These are phyloP conservation scores for Salvia sclarea DNA, from an alignment of 305 asterid species.

Conservation along the genomic window DNA sequence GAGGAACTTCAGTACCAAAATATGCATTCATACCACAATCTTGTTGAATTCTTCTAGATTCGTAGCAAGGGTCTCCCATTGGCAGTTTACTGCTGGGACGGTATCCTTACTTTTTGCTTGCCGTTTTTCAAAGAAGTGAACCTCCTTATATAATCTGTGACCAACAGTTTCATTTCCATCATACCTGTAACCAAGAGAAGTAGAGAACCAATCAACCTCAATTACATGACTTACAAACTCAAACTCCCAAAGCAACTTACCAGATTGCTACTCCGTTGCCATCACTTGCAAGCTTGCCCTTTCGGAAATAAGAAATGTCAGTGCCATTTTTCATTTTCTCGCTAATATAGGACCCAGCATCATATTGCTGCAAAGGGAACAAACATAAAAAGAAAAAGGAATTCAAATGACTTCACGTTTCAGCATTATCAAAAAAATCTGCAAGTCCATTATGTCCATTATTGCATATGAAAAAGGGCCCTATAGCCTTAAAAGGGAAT, in stretches of 20 bases:
- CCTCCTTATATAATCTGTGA: slow-evolving; percentile 83
- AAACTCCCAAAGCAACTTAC: slow-evolving; percentile 39
- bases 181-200: slow-evolving; percentile 53
- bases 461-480: not conserved
- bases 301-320: slow-evolving; percentile 56
- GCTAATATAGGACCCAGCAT: slow-evolving; percentile 56
- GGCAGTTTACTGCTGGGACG: slow-evolving; percentile 40
- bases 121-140: slow-evolving; percentile 35
- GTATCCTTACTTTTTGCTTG: slow-evolving; percentile 37
- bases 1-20: slow-evolving; percentile 20
- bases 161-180: slow-evolving; percentile 73
- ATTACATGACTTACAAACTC: slow-evolving; percentile 2
- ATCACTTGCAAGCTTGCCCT: slow-evolving; percentile 68
- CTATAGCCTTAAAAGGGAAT: not conserved
- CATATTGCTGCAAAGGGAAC: slow-evolving; percentile 64
- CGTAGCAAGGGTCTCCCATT: slow-evolving; percentile 89
- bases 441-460: not conserved
- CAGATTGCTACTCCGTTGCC: slow-evolving; percentile 65
- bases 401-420: slow-evolving; percentile 5
- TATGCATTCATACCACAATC: slow-evolving; percentile 56
- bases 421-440: slow-evolving; percentile 5
- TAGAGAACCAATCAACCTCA: slow-evolving; percentile 27
- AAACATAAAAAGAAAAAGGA: slow-evolving; percentile 22
- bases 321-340: slow-evolving; percentile 52
- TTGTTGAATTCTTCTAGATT: slow-evolving; percentile 71